phyloP scores from a whole-genome alignment of 2,329 filamentous ascomycete genomes.

The Sclerotinia trifoliorum region DNA sequence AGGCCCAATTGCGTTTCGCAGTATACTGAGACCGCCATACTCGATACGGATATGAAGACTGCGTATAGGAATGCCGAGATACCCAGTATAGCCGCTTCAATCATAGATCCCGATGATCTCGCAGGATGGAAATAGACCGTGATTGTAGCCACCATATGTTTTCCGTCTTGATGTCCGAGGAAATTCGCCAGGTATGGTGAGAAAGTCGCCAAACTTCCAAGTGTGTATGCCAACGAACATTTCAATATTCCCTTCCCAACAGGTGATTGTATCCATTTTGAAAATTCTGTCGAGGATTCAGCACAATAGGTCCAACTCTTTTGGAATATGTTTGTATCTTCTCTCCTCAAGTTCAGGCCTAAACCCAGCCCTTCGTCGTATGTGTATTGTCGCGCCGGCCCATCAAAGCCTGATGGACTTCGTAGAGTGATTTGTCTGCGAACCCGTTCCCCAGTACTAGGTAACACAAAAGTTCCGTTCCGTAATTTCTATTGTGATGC shows the following conservation, averaged over 20 bases:
- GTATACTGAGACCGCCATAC: slow-evolving; percentile 84
- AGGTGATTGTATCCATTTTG: slow-evolving; percentile 66
- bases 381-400: slow-evolving; percentile 24
- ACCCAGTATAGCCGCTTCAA: slow-evolving; percentile 77
- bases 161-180: slow-evolving; percentile 82
- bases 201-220: slow-evolving; percentile 85
- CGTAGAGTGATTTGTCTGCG: slow-evolving; percentile 77
- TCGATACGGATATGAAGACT: slow-evolving; percentile 71
- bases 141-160: slow-evolving; percentile 90
- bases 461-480: slow-evolving; percentile 84
- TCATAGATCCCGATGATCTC: slow-evolving; percentile 82
- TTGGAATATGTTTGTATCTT: slow-evolving; percentile 36
- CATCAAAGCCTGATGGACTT: slow-evolving; percentile 44
- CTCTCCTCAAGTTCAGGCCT: slow-evolving; percentile 15
- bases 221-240: slow-evolving; percentile 83
- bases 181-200: slow-evolving; percentile 69
- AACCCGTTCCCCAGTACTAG: slow-evolving; percentile 79
- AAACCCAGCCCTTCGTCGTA: slow-evolving; percentile 12
- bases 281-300: slow-evolving; percentile 44
- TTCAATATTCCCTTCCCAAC: slow-evolving; percentile 81
- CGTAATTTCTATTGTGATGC: slow-evolving; percentile 61
- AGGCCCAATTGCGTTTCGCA: slow-evolving; percentile 67
- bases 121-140: slow-evolving; percentile 95
- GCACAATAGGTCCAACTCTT: slow-evolving; percentile 40
- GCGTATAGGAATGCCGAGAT: slow-evolving; percentile 77